phyloP scores from a whole-genome alignment of 1,284 basidiomycete genomes.

The Ceratobasidium sp. region DNA sequence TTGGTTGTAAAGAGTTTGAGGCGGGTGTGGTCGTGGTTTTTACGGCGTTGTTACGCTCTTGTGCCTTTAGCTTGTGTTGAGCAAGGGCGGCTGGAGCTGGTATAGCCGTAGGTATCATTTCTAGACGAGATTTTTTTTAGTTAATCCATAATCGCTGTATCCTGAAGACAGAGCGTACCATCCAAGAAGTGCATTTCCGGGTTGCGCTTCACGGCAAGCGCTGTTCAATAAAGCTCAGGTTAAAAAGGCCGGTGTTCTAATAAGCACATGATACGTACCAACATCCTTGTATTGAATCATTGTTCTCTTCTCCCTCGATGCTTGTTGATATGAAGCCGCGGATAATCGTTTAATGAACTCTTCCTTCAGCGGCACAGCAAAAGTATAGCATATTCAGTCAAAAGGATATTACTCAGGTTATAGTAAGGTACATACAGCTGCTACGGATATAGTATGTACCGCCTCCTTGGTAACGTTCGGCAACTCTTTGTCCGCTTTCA shows the following conservation, averaged over 20 bases:
- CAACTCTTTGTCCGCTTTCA: slow-evolving; percentile 83
- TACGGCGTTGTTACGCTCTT: not conserved
- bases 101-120: slow-evolving; percentile 47
- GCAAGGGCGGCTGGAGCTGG: slow-evolving; percentile 42
- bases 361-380: slow-evolving; percentile 56
- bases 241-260: slow-evolving; percentile 3
- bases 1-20: not conserved
- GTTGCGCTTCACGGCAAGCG: slow-evolving; percentile 67
- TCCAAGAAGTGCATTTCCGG: slow-evolving; percentile 81
- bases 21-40: not conserved
- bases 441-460: slow-evolving; percentile 74
- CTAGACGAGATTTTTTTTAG: not conserved
- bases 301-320: slow-evolving; percentile 69
- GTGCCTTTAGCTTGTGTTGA: slow-evolving; percentile 39
- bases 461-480: slow-evolving; percentile 77
- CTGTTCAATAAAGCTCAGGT: slow-evolving; percentile 56
- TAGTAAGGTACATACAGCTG: slow-evolving; percentile 60
- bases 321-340: slow-evolving; percentile 68
- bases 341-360: slow-evolving; percentile 76
- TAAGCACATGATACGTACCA: slow-evolving; percentile 58
- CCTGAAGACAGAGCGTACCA: slow-evolving; percentile 53
- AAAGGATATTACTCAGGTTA: not conserved
- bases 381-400: not conserved
- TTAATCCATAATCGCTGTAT: not conserved
- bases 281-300: slow-evolving; percentile 77